Conservation (phyloP, 129 eudicot species). For the Escallonia rubra region DNA sequence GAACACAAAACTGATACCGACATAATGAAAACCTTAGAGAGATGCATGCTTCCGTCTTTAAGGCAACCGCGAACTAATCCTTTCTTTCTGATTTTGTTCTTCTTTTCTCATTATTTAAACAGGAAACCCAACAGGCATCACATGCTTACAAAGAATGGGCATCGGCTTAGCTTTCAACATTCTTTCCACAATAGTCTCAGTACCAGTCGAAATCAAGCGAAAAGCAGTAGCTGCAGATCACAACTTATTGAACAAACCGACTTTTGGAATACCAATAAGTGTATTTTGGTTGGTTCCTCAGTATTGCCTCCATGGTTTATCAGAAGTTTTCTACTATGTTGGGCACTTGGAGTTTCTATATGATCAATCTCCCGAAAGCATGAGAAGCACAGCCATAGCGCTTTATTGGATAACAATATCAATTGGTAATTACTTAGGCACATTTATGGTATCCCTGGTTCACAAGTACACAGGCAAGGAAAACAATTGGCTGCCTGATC, state of each 20-base stretch:
- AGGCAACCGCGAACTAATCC: no score
- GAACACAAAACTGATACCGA: no score
- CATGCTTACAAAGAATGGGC: conserved; percentile 85
- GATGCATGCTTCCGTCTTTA: no score
- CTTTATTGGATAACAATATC: conserved; percentile 50
- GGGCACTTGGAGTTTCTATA: conserved; percentile 90
- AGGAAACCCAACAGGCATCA: conserved; percentile 60
- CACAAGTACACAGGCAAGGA: conserved; percentile 62
- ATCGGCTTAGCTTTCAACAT: conserved; percentile 68
- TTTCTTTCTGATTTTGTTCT: no score
- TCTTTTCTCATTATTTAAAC: no score
- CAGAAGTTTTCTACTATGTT: conserved; percentile 66
- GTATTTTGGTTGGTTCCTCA: conserved; percentile 90
- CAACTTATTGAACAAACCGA: conserved; percentile 57
- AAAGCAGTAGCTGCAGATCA: conserved; percentile 58
- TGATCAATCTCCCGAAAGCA: conserved; percentile 89
- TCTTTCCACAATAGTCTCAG: conserved; percentile 54
- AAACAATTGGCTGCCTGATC: conserved; percentile 73
- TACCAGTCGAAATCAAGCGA: conserved; percentile 62
- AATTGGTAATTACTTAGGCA: conserved; percentile 62
- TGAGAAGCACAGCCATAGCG: conserved; percentile 86
- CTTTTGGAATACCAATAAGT: conserved; percentile 57
- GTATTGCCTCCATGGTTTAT: conserved; percentile 63
- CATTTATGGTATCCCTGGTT: conserved; percentile 60
- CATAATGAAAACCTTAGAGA: no score